Base-by-base conservation (phyloP, 257 asterid species). In the Linaria vulgaris region DNA sequence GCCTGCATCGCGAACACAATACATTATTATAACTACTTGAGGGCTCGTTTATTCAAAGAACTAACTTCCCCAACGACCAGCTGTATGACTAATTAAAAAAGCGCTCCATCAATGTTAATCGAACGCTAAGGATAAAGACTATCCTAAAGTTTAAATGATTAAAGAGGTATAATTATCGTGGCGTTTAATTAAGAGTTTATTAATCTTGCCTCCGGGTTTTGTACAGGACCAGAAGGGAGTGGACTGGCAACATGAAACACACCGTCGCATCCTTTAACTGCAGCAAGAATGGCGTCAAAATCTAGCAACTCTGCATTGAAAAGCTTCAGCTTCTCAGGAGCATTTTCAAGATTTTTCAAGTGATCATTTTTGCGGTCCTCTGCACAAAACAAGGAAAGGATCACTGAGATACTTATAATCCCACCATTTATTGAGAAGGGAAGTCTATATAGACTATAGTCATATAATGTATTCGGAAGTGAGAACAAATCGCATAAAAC, bases 161-260 rank as follows among this genome's bases (percentile, higher is more conserved):
- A 27, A 27, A 11, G 13, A 49, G 6, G 17, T 3, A 2, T 22
- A 6, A 11, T 47, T n/a, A 21, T 11, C n/a, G 14, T 12, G 3
- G 1, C 3, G 9, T 12, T 27, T 22, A 27, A 24, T 55, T 8
- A 13, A 3, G 1, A 47, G 21, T 47, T 12, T 22, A 15, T 15
- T 3, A 21, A 23, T 10, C 76, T 25, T 75, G 70, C 98, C 96
- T 88, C 88, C 0, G 94, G 96, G 69, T 85, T 84, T 30, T 84
- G 76, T 23, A 86, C 91, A 56, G 83, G 53, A 56, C 67, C 4
- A 0, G 79, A 17, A 59, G 96, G 98, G 58, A 84, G 91, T 0
- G 95, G 96, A 68, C 82, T 4, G 54, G 96, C 98, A 24, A 88
- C 87, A 50, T 91, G 98, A 74, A 91, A 88, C 6, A 88, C 95